A percentile compares a stretch with the other conserved stretches of the same genome.
Evolutionary conservation across 176 grass and related monocot genomes (phyloP).

Genomic region (Pharus latifolius): DNA sequence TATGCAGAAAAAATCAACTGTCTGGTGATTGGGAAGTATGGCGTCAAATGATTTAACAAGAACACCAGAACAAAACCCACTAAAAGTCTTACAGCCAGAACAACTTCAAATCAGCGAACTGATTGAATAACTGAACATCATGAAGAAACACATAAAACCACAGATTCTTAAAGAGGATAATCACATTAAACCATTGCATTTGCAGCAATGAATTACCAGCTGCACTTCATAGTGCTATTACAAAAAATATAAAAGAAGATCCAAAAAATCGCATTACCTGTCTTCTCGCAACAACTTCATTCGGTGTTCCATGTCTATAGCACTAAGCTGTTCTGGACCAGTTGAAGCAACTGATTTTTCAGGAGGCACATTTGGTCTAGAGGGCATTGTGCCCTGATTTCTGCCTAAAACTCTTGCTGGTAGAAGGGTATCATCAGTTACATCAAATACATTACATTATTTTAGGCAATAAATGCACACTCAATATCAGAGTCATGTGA

Average conservation of each 20-base stretch:
- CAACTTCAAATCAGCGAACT: neutral
- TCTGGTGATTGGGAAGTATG: too few relatives aligned
- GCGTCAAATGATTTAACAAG: too few relatives aligned
- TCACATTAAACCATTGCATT: neutral
- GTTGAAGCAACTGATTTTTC: conserved; percentile 45
- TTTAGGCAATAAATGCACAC: neutral
- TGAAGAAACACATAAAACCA: neutral
- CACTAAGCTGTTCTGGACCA: conserved; percentile 64
- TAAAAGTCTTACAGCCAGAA: neutral
- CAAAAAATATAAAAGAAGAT: neutral
- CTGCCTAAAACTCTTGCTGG: conserved; percentile 86
- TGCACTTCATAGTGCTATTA: neutral
- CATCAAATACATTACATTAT: neutral
- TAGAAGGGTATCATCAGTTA: conserved; percentile 10
- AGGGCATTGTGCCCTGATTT: conserved; percentile 36
- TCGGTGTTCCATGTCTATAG: conserved; percentile 55
- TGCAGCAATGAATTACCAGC: neutral
- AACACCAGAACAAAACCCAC: neutral
- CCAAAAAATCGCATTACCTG: conserved; percentile 43
- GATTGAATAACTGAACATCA: neutral
- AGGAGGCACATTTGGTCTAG: conserved; percentile 32
- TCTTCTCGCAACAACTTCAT: conserved; percentile 93
- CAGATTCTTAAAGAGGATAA: conserved; percentile 1
- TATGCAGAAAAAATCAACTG: conserved; percentile 13
- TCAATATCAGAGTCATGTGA: neutral